These are phyloP conservation scores for Citrus australasica DNA, from an alignment of 345 rosid species.

Conservation along the genomic window DNA sequence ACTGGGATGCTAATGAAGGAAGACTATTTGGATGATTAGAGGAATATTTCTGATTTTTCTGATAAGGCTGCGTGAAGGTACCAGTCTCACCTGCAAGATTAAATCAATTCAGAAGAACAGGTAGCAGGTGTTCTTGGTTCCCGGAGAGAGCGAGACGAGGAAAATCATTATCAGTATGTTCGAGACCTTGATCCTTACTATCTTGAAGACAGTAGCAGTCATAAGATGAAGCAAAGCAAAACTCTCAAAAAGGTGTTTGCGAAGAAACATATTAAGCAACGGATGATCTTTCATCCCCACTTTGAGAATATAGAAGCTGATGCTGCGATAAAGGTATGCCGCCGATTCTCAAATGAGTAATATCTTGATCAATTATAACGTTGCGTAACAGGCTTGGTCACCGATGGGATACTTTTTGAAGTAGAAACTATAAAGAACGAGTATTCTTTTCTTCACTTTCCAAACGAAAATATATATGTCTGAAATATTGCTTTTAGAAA, in stretches of 20 bases:
- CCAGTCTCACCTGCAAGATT: conserved; percentile 81
- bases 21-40: conserved; percentile 88
- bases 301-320: conserved; percentile 94
- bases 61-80: conserved; percentile 85
- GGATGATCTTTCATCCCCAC: conserved; percentile 97
- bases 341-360: not conserved
- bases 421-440: not conserved
- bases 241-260: conserved; percentile 85
- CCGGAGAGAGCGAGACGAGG: conserved; percentile 26
- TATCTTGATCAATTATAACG: not conserved
- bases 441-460: not conserved
- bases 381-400: not conserved
- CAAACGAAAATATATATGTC: too few relatives aligned
- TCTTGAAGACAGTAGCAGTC: conserved; percentile 63
- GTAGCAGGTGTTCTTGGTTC: conserved; percentile 72
- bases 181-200: conserved; percentile 60
- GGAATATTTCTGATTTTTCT: conserved; percentile 66
- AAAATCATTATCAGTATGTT: too few relatives aligned
- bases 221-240: conserved; percentile 72
- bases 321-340: conserved; percentile 82
- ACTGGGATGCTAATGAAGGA: conserved; percentile 83
- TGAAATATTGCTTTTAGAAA: not conserved
- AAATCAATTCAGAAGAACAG: conserved; percentile 80
- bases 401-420: not conserved
- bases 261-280: conserved; percentile 86